These are phyloP conservation scores for Trichoderma sp. DNA, from an alignment of 2,329 filamentous ascomycete genomes.

Conservation along the genomic window DNA sequence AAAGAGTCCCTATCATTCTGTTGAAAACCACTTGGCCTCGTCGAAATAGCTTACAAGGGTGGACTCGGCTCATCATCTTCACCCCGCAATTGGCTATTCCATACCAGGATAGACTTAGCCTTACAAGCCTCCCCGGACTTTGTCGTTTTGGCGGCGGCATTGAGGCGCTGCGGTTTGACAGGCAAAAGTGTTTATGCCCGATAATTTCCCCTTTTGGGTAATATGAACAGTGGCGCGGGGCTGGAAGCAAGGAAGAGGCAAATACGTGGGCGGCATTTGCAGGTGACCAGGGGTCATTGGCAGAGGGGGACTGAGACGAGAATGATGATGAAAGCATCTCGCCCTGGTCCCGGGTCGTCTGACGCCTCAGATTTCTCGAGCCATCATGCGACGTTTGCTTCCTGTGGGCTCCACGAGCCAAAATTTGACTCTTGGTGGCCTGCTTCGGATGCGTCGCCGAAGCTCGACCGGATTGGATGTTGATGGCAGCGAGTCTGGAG, in stretches of 20 bases:
- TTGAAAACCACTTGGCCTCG: neutral
- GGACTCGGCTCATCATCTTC: slow-evolving; percentile 8
- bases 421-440: neutral
- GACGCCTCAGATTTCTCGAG: neutral
- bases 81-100: slow-evolving; percentile 16
- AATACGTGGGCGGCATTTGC: neutral
- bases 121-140: neutral
- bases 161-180: neutral
- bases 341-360: neutral
- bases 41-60: neutral
- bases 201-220: slow-evolving; percentile 15
- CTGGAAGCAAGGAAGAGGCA: neutral
- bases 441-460: neutral
- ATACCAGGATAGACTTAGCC: neutral
- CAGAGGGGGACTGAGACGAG: neutral
- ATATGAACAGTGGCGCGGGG: neutral
- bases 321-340: neutral
- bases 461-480: neutral
- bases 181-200: neutral
- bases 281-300: neutral
- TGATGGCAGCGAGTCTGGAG: neutral
- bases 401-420: neutral
- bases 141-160: neutral
- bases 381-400: neutral
- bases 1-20: neutral